These are phyloP conservation scores for Penicillium cosmopolitanum DNA, from an alignment of 495 filamentous ascomycete species.

Conservation along the genomic window DNA sequence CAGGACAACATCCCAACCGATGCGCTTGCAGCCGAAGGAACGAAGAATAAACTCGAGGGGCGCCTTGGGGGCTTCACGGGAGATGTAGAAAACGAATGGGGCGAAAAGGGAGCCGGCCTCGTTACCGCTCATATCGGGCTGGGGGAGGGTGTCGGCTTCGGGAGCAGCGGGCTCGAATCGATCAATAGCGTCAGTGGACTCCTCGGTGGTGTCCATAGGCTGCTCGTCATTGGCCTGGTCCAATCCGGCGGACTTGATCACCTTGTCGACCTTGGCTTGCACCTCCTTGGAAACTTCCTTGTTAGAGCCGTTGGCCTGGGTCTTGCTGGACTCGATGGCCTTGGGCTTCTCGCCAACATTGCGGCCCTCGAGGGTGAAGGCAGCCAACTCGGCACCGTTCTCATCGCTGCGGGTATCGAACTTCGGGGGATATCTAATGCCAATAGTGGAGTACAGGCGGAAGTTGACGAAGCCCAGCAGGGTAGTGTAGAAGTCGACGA, in stretches of 20 bases:
- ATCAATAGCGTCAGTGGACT: slow-evolving; percentile 74
- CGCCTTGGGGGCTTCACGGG: slow-evolving; percentile 88
- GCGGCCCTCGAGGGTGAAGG: slow-evolving; percentile 83
- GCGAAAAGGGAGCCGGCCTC: slow-evolving; percentile 72
- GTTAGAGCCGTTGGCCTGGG: slow-evolving; percentile 47
- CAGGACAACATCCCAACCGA: slow-evolving; percentile 88
- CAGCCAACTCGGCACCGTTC: slow-evolving; percentile 85
- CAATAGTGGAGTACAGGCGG: slow-evolving; percentile 85
- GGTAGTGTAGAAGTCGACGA: slow-evolving; percentile 98
- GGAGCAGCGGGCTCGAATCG: slow-evolving; percentile 78
- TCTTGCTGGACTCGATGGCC: slow-evolving; percentile 56
- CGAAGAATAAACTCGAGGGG: slow-evolving; percentile 93
- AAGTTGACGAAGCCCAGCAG: slow-evolving; percentile 95
- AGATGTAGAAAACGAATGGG: slow-evolving; percentile 88
- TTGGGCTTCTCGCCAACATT: slow-evolving; percentile 56
- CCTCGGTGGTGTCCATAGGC: slow-evolving; percentile 43
- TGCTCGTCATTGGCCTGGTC: slow-evolving; percentile 50
- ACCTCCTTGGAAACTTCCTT: slow-evolving; percentile 52
- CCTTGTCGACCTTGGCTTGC: slow-evolving; percentile 59
- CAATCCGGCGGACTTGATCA: slow-evolving; percentile 48
- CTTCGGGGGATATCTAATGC: slow-evolving; percentile 91
- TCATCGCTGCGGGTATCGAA: slow-evolving; percentile 88
- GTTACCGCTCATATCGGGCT: slow-evolving; percentile 67
- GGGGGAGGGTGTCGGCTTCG: slow-evolving; percentile 83
- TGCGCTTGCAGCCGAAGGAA: slow-evolving; percentile 92